Percentiles rank a stretch among this genome's conserved stretches.
phyloP scores from a whole-genome alignment of 1,284 basidiomycete genomes.

The Ustilago hordei region DNA sequence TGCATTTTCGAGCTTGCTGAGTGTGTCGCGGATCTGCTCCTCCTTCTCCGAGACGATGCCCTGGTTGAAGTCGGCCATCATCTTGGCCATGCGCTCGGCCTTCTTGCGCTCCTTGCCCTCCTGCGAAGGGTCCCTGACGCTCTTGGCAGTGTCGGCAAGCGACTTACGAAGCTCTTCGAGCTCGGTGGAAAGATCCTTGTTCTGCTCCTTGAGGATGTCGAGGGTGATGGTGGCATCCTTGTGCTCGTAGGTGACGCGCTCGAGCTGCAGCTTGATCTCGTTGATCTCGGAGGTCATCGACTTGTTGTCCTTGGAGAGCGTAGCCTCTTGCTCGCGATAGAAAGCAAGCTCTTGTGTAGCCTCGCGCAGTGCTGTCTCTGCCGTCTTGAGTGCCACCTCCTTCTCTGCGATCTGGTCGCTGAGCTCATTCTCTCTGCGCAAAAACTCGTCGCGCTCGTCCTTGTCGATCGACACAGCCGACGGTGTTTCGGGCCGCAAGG shows the following conservation, averaged over 20 bases:
- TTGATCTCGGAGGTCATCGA: constrained; percentile 76
- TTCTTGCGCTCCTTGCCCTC: constrained; percentile 99
- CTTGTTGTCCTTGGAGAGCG: constrained; percentile 61
- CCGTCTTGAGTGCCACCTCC: constrained; percentile 68
- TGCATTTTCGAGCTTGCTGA: constrained; percentile 81
- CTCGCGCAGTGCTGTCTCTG: constrained; percentile 70
- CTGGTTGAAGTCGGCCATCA: constrained; percentile 93
- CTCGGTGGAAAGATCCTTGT: constrained; percentile 85
- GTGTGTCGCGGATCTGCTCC: constrained; percentile 84
- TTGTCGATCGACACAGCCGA: constrained; percentile 87
- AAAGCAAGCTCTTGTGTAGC: constrained; percentile 82
- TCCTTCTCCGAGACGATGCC: constrained; percentile 93
- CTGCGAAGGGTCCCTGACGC: constrained; percentile 73
- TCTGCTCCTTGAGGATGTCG: constrained; percentile 96
- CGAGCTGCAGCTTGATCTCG: constrained; percentile 90
- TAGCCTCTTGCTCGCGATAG: constrained; percentile 82
- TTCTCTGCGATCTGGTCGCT: constrained; percentile 91
- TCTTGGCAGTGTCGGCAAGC: constrained; percentile 47
- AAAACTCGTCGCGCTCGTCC: constrained; percentile 97
- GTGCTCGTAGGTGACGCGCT: constrained; percentile 92
- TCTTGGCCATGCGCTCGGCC: constrained; percentile 98
- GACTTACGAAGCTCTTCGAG: constrained; percentile 81
- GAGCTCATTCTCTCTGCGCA: constrained; percentile 95
- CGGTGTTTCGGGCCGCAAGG: constrained; percentile 73
- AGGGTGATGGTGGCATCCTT: constrained; percentile 95